Evolutionary conservation across 2,329 filamentous ascomycete genomes (phyloP).

Genomic region (Biscogniauxia mediterranea): DNA sequence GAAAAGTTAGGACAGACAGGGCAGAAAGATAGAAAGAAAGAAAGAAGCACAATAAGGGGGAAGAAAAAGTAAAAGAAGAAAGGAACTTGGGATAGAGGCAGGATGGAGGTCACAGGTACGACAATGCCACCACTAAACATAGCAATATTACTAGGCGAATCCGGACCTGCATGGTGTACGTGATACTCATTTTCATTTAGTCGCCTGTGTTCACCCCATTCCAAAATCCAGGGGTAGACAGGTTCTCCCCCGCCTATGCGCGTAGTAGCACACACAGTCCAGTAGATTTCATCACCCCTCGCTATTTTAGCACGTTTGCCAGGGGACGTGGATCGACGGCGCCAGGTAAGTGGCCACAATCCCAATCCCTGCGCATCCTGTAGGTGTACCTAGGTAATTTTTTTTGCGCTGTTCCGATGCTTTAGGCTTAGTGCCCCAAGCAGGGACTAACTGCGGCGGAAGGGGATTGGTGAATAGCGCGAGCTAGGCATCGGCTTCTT

Average conservation of each 20-base stretch:
- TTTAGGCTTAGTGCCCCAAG: neutral
- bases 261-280: neutral
- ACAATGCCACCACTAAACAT: neutral
- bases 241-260: neutral
- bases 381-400: too few relatives aligned
- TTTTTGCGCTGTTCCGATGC: neutral
- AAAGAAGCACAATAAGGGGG: constrained; percentile 6
- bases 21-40: constrained; percentile 2
- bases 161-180: neutral
- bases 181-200: neutral
- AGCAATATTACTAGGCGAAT: neutral
- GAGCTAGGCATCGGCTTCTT: neutral
- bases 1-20: too few relatives aligned
- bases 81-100: neutral
- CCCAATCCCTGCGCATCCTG: neutral
- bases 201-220: neutral
- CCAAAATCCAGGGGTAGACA: neutral
- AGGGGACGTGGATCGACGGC: neutral
- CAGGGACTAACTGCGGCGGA: neutral
- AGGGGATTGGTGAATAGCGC: neutral
- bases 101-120: neutral
- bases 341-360: neutral
- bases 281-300: neutral
- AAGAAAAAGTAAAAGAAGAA: constrained; percentile 16
- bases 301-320: neutral